Evolutionary conservation across 2,329 filamentous ascomycete species (phyloP).

Genomic region (Verticillium albo-atrum): DNA sequence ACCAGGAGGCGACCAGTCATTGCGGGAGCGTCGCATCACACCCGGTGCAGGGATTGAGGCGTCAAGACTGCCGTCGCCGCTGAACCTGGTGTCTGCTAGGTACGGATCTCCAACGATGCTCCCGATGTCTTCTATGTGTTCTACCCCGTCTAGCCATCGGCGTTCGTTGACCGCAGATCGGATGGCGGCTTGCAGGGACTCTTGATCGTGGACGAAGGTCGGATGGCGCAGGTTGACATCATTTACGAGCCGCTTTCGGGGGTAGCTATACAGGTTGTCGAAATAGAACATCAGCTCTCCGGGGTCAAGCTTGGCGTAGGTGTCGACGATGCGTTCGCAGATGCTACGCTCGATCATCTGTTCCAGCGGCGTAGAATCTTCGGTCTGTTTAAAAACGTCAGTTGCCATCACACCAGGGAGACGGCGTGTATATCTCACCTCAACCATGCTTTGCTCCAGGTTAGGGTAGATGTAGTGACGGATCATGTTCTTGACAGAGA

Average conservation of each 20-base stretch:
- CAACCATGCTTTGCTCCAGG: constrained; percentile 29
- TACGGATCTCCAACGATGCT: constrained; percentile 38
- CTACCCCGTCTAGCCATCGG: constrained; percentile 23
- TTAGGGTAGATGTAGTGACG: constrained; percentile 42
- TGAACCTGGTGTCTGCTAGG: constrained; percentile 27
- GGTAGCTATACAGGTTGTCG: constrained; percentile 39
- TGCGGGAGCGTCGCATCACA: constrained; percentile 21
- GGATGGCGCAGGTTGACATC: constrained; percentile 35
- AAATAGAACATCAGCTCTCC: constrained; percentile 45
- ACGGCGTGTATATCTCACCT: constrained; percentile 20
- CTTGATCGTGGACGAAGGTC: constrained; percentile 38
- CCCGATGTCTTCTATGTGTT: constrained; percentile 25
- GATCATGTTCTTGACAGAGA: constrained; percentile 39
- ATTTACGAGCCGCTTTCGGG: constrained; percentile 37
- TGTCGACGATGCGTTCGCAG: constrained; percentile 32
- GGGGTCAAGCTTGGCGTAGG: constrained; percentile 46
- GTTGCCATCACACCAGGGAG: background rate
- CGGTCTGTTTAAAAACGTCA: background rate
- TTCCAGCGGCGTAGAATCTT: constrained; percentile 6
- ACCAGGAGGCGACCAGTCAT: constrained; percentile 33
- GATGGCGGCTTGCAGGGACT: constrained; percentile 36
- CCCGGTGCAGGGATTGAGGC: constrained; percentile 27
- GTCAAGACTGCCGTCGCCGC: constrained; percentile 30
- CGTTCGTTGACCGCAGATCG: constrained; percentile 33
- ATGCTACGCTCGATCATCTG: constrained; percentile 11